A percentile compares a stretch with the other conserved stretches of the same genome.
These are phyloP conservation scores for Haplosporangium sp. DNA, from an alignment of 371 early-diverging fungal genomes.

Conservation along the genomic window DNA sequence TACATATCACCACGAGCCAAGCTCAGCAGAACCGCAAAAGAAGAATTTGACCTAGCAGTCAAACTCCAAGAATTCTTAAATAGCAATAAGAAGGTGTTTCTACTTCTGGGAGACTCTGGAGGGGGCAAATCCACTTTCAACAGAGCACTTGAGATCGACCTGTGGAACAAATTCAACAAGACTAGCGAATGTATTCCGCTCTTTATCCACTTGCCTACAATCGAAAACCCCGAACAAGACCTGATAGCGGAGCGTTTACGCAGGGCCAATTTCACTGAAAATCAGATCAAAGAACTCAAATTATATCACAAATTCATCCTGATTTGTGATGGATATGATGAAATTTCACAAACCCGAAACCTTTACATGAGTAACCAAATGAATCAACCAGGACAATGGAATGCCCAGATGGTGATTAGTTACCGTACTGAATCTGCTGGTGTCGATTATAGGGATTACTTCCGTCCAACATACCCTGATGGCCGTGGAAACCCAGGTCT, in stretches of 20 bases:
- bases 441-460: too few species aligned
- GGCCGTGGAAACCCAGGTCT: too few species aligned
- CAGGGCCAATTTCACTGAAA: constrained; percentile 5
- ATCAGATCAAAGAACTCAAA: constrained; percentile 7
- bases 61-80: constrained; percentile 13
- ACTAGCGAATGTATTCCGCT: constrained; percentile 11
- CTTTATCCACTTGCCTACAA: constrained; percentile 13
- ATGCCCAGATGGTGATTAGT: constrained; percentile 17
- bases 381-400: constrained; percentile 11
- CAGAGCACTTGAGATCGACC: constrained; percentile 4
- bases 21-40: constrained; percentile 4
- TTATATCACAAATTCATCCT: constrained; percentile 12
- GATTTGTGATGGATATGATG: constrained; percentile 3
- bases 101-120: constrained; percentile 23
- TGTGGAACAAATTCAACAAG: constrained; percentile 19
- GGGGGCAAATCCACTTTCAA: constrained; percentile 25
- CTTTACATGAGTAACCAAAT: constrained; percentile 14
- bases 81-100: constrained; percentile 7
- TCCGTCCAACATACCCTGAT: background rate
- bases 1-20: constrained; percentile 16
- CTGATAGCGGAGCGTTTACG: constrained; percentile 16
- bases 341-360: constrained; percentile 6
- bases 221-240: constrained; percentile 11
- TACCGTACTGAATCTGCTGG: constrained; percentile 14
- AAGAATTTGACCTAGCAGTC: background rate